Evolutionary conservation across 176 grass and related monocot species (phyloP).

Genomic region (Musa schizocarpa): DNA sequence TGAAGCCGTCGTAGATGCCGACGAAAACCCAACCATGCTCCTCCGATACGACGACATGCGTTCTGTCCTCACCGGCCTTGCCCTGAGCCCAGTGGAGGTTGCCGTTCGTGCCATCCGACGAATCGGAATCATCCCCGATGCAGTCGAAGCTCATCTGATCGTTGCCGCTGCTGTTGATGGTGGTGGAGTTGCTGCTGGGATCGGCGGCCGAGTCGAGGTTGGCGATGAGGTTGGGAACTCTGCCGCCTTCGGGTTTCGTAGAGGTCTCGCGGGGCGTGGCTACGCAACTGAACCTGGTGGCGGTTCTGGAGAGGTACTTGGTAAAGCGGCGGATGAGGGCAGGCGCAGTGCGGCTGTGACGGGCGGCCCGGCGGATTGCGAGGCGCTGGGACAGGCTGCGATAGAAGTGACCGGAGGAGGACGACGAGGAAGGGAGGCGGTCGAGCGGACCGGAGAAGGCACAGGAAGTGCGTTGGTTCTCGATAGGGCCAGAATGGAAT

Average conservation of each 20-base stretch:
- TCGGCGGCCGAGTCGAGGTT: background rate
- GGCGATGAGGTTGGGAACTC: background rate
- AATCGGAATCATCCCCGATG: background rate
- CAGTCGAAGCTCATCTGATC: background rate
- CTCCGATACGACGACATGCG: constrained; percentile 77
- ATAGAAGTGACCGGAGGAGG: background rate
- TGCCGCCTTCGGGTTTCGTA: background rate
- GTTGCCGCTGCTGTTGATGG: constrained; percentile 2
- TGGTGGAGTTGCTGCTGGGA: background rate
- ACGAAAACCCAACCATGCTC: constrained; percentile 78
- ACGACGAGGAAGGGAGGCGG: constrained; percentile 7
- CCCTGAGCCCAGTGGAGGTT: constrained; percentile 87
- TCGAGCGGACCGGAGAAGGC: constrained; percentile 32
- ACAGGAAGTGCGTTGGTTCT: background rate
- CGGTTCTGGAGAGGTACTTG: constrained; percentile 1
- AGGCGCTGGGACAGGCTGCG: background rate
- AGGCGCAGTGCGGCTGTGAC: constrained; percentile 17
- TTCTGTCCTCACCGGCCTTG: constrained; percentile 80
- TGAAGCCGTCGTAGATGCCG: constrained; percentile 92
- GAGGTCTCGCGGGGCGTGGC: background rate
- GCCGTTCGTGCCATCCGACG: background rate
- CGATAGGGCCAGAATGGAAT: constrained; percentile 28
- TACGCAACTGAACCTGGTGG: constrained; percentile 26
- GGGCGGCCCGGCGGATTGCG: constrained; percentile 9
- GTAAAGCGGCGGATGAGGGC: constrained; percentile 16